phyloP scores from a whole-genome alignment of 2,329 filamentous ascomycete species.

The Fusarium torreyae region DNA sequence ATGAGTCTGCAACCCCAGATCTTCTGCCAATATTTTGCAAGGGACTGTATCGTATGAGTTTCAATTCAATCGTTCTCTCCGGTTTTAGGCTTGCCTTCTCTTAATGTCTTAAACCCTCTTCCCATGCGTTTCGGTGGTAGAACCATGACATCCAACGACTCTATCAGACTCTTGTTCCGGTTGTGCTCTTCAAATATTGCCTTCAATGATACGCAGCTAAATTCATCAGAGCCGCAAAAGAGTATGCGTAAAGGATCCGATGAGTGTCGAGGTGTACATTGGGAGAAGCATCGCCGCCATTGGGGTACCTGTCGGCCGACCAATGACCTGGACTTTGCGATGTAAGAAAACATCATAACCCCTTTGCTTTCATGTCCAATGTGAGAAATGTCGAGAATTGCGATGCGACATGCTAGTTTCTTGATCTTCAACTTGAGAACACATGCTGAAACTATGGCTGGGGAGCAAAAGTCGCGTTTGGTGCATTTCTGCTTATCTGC shows the following conservation, averaged over 20 bases:
- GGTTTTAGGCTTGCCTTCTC: slow-evolving; percentile 67
- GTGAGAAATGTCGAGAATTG: neutral
- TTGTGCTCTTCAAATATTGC: slow-evolving; percentile 76
- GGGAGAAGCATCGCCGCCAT: slow-evolving; percentile 41
- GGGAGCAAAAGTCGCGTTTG: slow-evolving; percentile 50
- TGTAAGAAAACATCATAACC: slow-evolving; percentile 40
- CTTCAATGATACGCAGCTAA: slow-evolving; percentile 83
- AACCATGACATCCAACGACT: slow-evolving; percentile 88
- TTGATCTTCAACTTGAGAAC: neutral
- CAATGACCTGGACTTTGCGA: slow-evolving; percentile 20
- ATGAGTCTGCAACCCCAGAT: slow-evolving; percentile 78
- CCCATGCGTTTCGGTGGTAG: slow-evolving; percentile 84
- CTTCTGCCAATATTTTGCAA: slow-evolving; percentile 75
- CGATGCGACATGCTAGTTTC: neutral
- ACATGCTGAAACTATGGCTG: neutral
- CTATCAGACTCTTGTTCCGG: slow-evolving; percentile 69
- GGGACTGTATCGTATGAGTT: slow-evolving; percentile 70
- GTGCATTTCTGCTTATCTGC: slow-evolving; percentile 55
- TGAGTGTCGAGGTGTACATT: slow-evolving; percentile 20
- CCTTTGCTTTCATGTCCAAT: neutral
- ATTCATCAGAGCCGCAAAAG: slow-evolving; percentile 94
- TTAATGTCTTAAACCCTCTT: slow-evolving; percentile 77
- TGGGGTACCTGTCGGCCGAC: slow-evolving; percentile 19
- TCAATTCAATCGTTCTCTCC: neutral
- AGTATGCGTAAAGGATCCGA: slow-evolving; percentile 82